phyloP scores from a whole-genome alignment of 805 yeast genomes.

The Candida suzukii region DNA sequence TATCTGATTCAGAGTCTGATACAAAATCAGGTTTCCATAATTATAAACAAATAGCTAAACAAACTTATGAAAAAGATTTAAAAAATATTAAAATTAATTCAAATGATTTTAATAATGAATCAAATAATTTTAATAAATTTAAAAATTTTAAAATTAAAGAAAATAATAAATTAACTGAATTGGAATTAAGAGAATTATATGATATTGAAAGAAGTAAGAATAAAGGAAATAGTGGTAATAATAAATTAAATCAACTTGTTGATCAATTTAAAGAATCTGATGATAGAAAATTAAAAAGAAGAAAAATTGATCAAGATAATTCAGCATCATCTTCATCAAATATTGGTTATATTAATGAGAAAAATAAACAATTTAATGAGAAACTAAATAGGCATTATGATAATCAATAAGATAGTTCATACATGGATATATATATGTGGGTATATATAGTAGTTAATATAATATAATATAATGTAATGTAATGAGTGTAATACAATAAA shows the following conservation, averaged over 20 bases:
- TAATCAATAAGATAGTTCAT: no score
- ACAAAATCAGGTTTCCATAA: constrained; percentile 38
- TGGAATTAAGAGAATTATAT: constrained; percentile 10
- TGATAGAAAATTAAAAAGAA: constrained; percentile 22
- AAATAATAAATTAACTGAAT: constrained; percentile 8
- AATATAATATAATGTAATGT: no score
- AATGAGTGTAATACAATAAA: no score
- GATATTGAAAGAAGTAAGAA: constrained; percentile 9
- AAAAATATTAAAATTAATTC: constrained; percentile 27
- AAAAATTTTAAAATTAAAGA: constrained; percentile 17
- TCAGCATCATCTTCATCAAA: no score
- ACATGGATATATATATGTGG: no score
- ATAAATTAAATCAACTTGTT: constrained; percentile 26
- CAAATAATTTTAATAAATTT: constrained; percentile 18
- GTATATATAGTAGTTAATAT: background rate
- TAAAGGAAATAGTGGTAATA: constrained; percentile 26
- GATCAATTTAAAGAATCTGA: constrained; percentile 27
- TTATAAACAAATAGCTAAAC: constrained; percentile 49
- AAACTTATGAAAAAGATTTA: constrained; percentile 50
- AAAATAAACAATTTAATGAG: constrained; percentile 66
- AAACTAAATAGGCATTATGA: constrained; percentile 56
- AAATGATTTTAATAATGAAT: constrained; percentile 36
- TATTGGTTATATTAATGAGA: constrained; percentile 53
- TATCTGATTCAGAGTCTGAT: no score
- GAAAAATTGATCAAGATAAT: constrained; percentile 10